phyloP scores from a whole-genome alignment of 371 early-diverging fungal genomes.

The Entomophthora muscae region DNA sequence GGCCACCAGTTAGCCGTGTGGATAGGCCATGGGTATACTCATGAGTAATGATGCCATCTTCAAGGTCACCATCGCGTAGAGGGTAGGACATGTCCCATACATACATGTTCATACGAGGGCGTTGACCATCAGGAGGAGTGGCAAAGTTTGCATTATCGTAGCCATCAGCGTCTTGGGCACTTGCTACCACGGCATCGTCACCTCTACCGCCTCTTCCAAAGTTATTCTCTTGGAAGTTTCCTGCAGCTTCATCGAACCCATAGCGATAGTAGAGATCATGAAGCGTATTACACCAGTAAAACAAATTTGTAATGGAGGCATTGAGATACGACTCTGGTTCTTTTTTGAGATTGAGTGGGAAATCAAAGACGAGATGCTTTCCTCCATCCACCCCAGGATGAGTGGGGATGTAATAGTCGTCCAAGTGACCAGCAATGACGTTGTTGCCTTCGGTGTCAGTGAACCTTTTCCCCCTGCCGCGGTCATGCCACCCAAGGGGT shows the following conservation, averaged over 20 bases:
- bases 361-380: conserved; percentile 51
- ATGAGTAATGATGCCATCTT: conserved; percentile 79
- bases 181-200: conserved; percentile 80
- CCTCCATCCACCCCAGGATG: conserved; percentile 63
- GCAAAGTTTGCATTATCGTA: no score
- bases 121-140: conserved; percentile 87
- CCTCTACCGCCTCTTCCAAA: conserved; percentile 56
- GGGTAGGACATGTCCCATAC: conserved; percentile 62
- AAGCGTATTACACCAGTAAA: conserved; percentile 66
- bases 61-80: no score
- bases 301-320: conserved; percentile 89
- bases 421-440: conserved; percentile 48
- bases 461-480: no score
- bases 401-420: conserved; percentile 56
- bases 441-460: no score
- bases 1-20: conserved; percentile 84
- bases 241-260: conserved; percentile 86
- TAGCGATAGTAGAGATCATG: conserved; percentile 77
- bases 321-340: conserved; percentile 61
- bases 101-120: conserved; percentile 84
- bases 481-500: conserved; percentile 70
- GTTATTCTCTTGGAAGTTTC: conserved; percentile 77
- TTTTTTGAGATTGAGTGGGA: conserved; percentile 37
- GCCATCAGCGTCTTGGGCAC: conserved; percentile 89
- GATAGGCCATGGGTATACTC: conserved; percentile 85